phyloP scores from a whole-genome alignment of 805 yeast species.

The Blastobotrys terrestris region DNA sequence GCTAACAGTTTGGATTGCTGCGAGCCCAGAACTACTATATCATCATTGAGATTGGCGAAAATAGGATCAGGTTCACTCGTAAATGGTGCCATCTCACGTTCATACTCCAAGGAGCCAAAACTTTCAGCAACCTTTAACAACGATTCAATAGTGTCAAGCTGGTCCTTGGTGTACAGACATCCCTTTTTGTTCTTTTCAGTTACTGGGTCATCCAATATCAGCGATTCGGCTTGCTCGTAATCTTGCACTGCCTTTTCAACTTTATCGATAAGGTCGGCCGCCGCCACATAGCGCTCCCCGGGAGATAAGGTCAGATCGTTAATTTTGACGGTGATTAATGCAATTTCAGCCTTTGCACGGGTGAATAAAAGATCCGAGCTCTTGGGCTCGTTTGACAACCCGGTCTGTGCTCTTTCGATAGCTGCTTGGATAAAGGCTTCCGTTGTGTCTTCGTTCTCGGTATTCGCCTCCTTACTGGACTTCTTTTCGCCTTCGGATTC shows the following conservation, averaged over 20 bases:
- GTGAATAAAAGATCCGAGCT: slow-evolving; percentile 43
- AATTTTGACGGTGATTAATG: slow-evolving; percentile 39
- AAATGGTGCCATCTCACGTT: slow-evolving; percentile 2
- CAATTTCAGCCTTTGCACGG: slow-evolving; percentile 38
- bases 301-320: slow-evolving; percentile 3
- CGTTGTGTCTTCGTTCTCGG: slow-evolving; percentile 31
- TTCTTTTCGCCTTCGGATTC: slow-evolving; percentile 19
- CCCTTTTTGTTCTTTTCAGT: neutral
- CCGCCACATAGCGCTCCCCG: slow-evolving; percentile 4
- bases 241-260: slow-evolving; percentile 35
- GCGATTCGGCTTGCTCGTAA: slow-evolving; percentile 40
- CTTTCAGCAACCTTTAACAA: slow-evolving; percentile 45
- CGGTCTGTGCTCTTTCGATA: slow-evolving; percentile 58
- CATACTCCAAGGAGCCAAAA: slow-evolving; percentile 39
- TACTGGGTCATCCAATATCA: slow-evolving; percentile 2
- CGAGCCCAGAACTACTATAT: slow-evolving; percentile 4
- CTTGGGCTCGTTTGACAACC: slow-evolving; percentile 45
- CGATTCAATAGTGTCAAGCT: slow-evolving; percentile 48
- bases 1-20: slow-evolving; percentile 7
- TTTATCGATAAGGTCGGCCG: slow-evolving; percentile 3
- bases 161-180: slow-evolving; percentile 9
- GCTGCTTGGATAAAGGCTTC: slow-evolving; percentile 63
- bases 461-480: slow-evolving; percentile 14
- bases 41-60: slow-evolving; percentile 15
- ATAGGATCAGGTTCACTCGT: slow-evolving; percentile 5